Base-by-base conservation (phyloP, 305 asterid genomes). In the Plantago coronopus region DNA sequence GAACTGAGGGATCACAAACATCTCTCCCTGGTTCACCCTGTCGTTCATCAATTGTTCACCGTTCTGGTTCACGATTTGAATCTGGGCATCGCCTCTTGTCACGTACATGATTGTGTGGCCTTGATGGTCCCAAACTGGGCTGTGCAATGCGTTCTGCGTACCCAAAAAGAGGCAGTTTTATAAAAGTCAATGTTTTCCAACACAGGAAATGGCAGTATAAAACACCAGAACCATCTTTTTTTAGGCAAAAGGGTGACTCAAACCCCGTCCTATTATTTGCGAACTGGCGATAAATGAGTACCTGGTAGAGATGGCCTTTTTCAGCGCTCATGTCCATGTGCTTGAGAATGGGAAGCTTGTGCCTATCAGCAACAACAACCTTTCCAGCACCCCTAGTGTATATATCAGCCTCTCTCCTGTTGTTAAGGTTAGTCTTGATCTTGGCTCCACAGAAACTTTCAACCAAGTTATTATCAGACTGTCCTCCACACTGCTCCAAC, bases 1-100 rank as follows among this genome's bases (percentile, higher is more conserved):
- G 78, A 50, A 75, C 68, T 86, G 91, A 16, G 94, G 94, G 22
- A 85, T 75, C 57, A 85, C 87, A n/a, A 82, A 82, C 83, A 85
- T 76, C 22, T 73, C 79, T 0, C 90, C 94, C 21, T 67, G 58
- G 4, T 68, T 73, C 40, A 78, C 94, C 37, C 74, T 48, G 38
- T 81, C 84, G 23, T 74, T 77, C 88, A 85, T 81, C 70, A 85
- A 22, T n/a, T 68, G 12, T 53, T 73, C 61, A 2, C 89, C 94
- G 0, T 4, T 73, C 60, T 82, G 80, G 63, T 79, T 69, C 45
- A 66, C 83, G 3, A 78, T 44, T 56, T 85, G 73, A 7, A 82
- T 11, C 17, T 75, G 73, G 0, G 94, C 94, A 0, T 80, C 80
- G 9, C 94, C 94, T 34, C 66, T 22, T 0, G 82, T 79, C 53